phyloP scores from a whole-genome alignment of 257 asterid species.

The Scutellaria barbata region DNA sequence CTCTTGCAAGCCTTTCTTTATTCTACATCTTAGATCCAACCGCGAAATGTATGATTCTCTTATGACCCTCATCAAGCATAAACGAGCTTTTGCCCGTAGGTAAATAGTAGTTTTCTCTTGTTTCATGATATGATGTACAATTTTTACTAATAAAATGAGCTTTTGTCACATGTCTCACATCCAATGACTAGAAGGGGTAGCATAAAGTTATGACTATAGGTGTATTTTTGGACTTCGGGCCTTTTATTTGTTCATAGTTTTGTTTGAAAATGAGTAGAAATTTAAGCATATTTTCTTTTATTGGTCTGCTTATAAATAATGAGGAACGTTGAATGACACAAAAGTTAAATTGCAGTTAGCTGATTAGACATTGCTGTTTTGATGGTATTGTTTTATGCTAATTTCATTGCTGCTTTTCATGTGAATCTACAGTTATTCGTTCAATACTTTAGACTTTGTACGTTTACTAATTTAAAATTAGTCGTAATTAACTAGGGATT shows the following conservation, averaged over 20 bases:
- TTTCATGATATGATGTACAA: too few species aligned
- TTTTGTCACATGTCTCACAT: too few species aligned
- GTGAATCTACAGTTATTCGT: constrained; percentile 20
- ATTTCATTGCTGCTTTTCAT: constrained; percentile 29
- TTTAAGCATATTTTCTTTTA: constrained; percentile 23
- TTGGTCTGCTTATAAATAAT: constrained; percentile 23
- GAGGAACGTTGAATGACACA: constrained; percentile 17
- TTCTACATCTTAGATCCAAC: neutral
- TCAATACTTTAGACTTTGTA: constrained; percentile 14
- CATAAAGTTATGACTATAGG: neutral
- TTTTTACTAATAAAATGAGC: too few species aligned
- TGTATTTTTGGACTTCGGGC: constrained; percentile 2
- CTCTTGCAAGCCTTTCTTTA: constrained; percentile 36
- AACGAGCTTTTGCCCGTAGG: too few species aligned
- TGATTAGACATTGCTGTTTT: constrained; percentile 20
- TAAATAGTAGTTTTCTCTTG: too few species aligned
- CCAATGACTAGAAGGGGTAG: too few species aligned
- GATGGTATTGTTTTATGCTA: constrained; percentile 24
- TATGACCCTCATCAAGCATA: too few species aligned
- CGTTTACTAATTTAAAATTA: neutral
- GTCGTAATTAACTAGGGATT: constrained; percentile 33
- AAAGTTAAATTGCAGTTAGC: constrained; percentile 15
- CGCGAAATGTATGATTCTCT: too few species aligned
- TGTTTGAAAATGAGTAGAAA: constrained; percentile 11
- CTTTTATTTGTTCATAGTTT: constrained; percentile 13